A percentile compares a stretch with the other conserved stretches of the same genome.
These are phyloP conservation scores for Periconia sp. DNA, from an alignment of 2,329 filamentous ascomycete genomes.

Conservation along the genomic window DNA sequence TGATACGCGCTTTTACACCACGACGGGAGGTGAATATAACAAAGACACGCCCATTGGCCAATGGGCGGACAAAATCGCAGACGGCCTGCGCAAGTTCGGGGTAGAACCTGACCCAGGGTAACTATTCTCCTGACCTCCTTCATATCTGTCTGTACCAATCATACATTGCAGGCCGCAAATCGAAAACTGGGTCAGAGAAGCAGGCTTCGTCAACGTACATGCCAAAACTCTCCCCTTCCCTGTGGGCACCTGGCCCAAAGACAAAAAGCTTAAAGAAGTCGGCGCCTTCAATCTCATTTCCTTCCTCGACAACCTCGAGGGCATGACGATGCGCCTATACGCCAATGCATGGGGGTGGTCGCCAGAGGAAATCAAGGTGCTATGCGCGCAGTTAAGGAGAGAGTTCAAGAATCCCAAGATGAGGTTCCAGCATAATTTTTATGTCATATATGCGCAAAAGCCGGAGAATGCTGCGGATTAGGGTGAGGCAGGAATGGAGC, in stretches of 20 bases:
- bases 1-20: conserved; percentile 29
- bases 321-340: conserved; percentile 23
- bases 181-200: conserved; percentile 28
- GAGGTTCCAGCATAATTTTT: conserved; percentile 33
- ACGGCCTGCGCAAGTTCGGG: conserved; percentile 48
- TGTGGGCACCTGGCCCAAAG: conserved; percentile 32
- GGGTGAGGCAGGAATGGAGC: too few relatives aligned
- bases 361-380: conserved; percentile 27
- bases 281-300: conserved; percentile 33
- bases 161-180: conserved; percentile 20
- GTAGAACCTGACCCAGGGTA: conserved; percentile 48
- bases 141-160: neutral
- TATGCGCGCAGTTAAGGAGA: conserved; percentile 26
- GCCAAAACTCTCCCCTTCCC: conserved; percentile 26
- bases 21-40: conserved; percentile 19
- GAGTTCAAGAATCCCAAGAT: conserved; percentile 29
- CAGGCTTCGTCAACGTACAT: conserved; percentile 29
- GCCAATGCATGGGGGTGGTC: conserved; percentile 23
- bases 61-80: conserved; percentile 34
- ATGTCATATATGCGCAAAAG: conserved; percentile 29
- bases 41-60: conserved; percentile 16
- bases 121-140: neutral
- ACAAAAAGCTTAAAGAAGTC: conserved; percentile 33
- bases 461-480: too few relatives aligned
- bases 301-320: conserved; percentile 33